phyloP scores from a whole-genome alignment of 2,329 filamentous ascomycete species.

The Venturia asperata region DNA sequence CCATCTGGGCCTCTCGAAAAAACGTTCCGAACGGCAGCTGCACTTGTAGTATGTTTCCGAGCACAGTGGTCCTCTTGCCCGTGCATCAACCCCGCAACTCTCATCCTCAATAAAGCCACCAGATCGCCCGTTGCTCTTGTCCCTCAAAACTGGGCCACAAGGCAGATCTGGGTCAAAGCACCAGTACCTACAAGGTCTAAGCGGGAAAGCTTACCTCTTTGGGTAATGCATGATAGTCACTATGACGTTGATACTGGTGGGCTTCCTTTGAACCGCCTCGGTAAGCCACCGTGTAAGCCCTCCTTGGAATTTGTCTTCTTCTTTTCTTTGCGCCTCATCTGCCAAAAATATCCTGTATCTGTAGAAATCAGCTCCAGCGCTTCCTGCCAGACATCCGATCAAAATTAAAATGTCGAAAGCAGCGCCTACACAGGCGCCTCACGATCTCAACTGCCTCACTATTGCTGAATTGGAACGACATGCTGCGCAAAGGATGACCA shows the following conservation, averaged over 20 bases:
- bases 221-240: background rate
- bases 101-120: background rate
- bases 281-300: background rate
- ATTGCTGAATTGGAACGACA: slow-evolving; percentile 27
- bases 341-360: background rate
- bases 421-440: background rate
- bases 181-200: background rate
- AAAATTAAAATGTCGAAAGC: background rate
- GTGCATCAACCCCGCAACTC: background rate
- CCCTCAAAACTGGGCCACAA: background rate
- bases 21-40: too few relatives aligned
- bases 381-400: background rate
- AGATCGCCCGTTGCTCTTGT: background rate
- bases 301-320: background rate
- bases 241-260: background rate
- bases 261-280: slow-evolving; percentile 5
- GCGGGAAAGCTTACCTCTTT: background rate
- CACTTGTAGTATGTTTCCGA: too few relatives aligned
- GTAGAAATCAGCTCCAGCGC: too few relatives aligned
- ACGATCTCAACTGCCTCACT: slow-evolving; percentile 27
- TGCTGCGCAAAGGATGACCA: slow-evolving; percentile 28
- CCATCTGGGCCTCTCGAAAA: too few relatives aligned
- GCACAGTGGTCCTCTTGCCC: too few relatives aligned
- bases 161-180: background rate
- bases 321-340: background rate